Evolutionary conservation across 2,329 filamentous ascomycete genomes (phyloP), one percentile per base, ranked within the genome.

Genomic region (Seiridium unicorne): DNA sequence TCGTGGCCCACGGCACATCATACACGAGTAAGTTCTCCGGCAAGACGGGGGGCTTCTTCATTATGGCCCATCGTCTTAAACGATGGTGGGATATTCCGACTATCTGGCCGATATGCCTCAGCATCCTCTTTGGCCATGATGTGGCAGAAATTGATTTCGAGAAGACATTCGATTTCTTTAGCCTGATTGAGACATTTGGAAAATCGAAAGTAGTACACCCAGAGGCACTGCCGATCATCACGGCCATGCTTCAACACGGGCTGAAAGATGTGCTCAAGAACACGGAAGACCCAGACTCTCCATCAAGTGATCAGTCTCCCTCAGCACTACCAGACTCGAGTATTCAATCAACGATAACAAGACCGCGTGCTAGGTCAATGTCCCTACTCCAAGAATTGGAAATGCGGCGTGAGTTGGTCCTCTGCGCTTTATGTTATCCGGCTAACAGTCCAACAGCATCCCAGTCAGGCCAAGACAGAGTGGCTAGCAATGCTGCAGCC

Each of bases 61-160:
- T 97, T 63, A 89, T 98, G 86, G 90, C 90, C 44, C 85, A 90
- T 68, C 86, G 92, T 38, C 77, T 99, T 3, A 92, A 89, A 69
- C 82, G 89, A 68, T 97, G 93, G 87, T 99, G 95, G 94, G 89
- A 91, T 68, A 84, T 93, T 13, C 86, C 93, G 2, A 86, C 87
- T 0, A 76, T 98, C 34, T 98, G 95, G 95, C 88, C 89, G 0
- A 89, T 95, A 48, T 93, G 91, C 70, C 91, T 99, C 74, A 89
- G 91, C 57, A 90, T 98, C 31, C 76, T 99, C 2, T 97, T 99
- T 69, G 93, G 91, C 1, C 83, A 87, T 47, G 93, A 97, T 69
- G 85, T 96, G 51, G 88, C 87, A 2, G 85, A 85, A 54, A 84
- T 93, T 66, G 85, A 93, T 68, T 85, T 93, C 66, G 86, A 91